phyloP scores from a whole-genome alignment of 2,329 filamentous ascomycete genomes.

The Hypoxylon sp. region DNA sequence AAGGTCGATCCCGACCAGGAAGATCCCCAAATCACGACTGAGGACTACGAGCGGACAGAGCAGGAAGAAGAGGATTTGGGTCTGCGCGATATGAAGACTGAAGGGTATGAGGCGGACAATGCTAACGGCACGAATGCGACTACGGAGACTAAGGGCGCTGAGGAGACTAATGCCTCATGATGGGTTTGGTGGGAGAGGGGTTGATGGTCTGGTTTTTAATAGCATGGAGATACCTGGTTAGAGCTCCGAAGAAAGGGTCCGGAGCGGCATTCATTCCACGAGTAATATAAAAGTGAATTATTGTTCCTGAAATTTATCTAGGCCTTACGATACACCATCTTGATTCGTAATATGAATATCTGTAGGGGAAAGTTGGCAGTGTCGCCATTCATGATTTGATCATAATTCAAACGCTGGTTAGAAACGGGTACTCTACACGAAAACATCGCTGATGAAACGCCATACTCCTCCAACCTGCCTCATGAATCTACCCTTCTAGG shows the following conservation, averaged over 20 bases:
- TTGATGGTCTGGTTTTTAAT: constrained; percentile 27
- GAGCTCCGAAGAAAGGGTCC: constrained; percentile 2
- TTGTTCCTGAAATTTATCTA: neutral
- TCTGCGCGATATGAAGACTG: constrained; percentile 90
- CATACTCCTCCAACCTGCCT: constrained; percentile 7
- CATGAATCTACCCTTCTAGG: neutral
- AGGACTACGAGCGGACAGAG: constrained; percentile 87
- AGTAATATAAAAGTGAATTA: constrained; percentile 29
- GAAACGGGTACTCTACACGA: constrained; percentile 1
- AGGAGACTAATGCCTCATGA: constrained; percentile 19
- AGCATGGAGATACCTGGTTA: constrained; percentile 42
- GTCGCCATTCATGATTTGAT: neutral
- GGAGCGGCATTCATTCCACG: constrained; percentile 2
- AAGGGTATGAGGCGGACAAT: constrained; percentile 79
- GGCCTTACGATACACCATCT: neutral
- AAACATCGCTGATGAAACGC: constrained; percentile 16
- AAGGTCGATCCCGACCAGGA: constrained; percentile 77
- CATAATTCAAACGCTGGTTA: constrained; percentile 11
- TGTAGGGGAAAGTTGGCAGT: neutral
- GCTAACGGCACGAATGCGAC: constrained; percentile 27
- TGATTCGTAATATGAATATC: neutral
- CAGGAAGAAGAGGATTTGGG: constrained; percentile 96
- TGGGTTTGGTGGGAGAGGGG: neutral
- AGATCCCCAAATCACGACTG: constrained; percentile 84
- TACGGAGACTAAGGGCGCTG: constrained; percentile 13